A percentile compares a stretch with the other conserved stretches of the same genome.
Evolutionary conservation across 768 basidiomycete species (phyloP).

Genomic region (Leccinum disarticulatum): DNA sequence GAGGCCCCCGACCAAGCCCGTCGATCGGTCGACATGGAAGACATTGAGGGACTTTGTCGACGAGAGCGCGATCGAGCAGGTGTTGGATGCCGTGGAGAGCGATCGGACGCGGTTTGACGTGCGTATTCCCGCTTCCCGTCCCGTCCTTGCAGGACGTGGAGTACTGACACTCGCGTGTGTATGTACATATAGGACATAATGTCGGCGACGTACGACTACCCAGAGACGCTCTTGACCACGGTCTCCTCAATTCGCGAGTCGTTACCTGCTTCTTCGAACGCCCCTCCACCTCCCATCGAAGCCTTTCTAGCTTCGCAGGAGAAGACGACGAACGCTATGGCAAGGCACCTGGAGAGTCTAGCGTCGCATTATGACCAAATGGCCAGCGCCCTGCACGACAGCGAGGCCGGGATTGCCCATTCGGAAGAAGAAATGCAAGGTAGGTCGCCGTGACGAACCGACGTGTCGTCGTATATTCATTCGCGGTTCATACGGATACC

Average conservation of each 20-base stretch:
- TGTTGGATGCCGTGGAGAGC: slow-evolving; percentile 68
- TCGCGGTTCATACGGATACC: background rate
- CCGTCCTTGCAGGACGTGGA: background rate
- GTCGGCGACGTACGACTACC: slow-evolving; percentile 62
- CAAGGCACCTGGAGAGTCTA: slow-evolving; percentile 66
- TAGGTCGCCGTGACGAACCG: slow-evolving; percentile 23
- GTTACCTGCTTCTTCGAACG: slow-evolving; percentile 41
- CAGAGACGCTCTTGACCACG: slow-evolving; percentile 57
- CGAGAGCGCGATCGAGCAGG: slow-evolving; percentile 77
- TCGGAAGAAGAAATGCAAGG: slow-evolving; percentile 70
- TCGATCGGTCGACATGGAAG: slow-evolving; percentile 69
- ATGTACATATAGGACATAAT: slow-evolving; percentile 50
- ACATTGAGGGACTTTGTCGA: slow-evolving; percentile 84
- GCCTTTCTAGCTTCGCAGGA: slow-evolving; percentile 50
- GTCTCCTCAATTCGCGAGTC: slow-evolving; percentile 55
- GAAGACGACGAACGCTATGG: slow-evolving; percentile 62
- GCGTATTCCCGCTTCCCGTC: slow-evolving; percentile 23
- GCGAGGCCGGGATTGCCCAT: slow-evolving; percentile 66
- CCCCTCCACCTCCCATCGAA: slow-evolving; percentile 42
- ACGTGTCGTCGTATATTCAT: background rate
- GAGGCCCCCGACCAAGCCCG: slow-evolving; percentile 20
- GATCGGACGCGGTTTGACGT: slow-evolving; percentile 71
- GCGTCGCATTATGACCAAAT: slow-evolving; percentile 78
- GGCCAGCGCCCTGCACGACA: slow-evolving; percentile 62
- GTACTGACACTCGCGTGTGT: background rate